Evolutionary conservation across 2,329 filamentous ascomycete genomes (phyloP).

Genomic region (Aspergillus ruber): DNA sequence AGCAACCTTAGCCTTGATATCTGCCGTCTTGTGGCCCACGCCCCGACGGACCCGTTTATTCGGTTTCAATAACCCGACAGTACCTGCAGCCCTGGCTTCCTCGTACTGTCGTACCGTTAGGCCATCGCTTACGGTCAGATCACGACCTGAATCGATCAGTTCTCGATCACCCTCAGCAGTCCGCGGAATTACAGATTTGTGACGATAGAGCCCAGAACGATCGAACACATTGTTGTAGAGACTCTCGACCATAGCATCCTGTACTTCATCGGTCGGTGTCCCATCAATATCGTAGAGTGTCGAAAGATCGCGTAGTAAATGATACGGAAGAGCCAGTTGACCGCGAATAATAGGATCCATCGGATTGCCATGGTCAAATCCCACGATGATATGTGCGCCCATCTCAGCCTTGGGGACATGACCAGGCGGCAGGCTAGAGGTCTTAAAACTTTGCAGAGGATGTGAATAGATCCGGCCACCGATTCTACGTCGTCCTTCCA

Average conservation of each 20-base stretch:
- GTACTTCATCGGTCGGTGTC: slow-evolving; percentile 62
- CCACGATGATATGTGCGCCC: slow-evolving; percentile 97
- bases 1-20: slow-evolving; percentile 43
- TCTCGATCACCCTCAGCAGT: slow-evolving; percentile 77
- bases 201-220: slow-evolving; percentile 82
- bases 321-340: slow-evolving; percentile 81
- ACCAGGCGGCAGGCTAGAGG: slow-evolving; percentile 45
- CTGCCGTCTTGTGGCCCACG: slow-evolving; percentile 42
- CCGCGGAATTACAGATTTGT: slow-evolving; percentile 62
- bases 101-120: slow-evolving; percentile 69
- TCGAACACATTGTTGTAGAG: slow-evolving; percentile 94
- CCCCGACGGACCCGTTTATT: slow-evolving; percentile 39
- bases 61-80: slow-evolving; percentile 37
- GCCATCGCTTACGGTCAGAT: slow-evolving; percentile 63
- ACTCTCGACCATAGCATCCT: slow-evolving; percentile 79
- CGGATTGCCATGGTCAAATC: slow-evolving; percentile 92
- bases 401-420: slow-evolving; percentile 80
- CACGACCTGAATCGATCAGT: slow-evolving; percentile 74
- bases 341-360: slow-evolving; percentile 85
- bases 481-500: slow-evolving; percentile 81
- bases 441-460: slow-evolving; percentile 55
- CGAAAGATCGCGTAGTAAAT: slow-evolving; percentile 70
- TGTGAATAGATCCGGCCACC: slow-evolving; percentile 92
- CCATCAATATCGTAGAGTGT: slow-evolving; percentile 73
- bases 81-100: slow-evolving; percentile 58